Evolutionary conservation across 2,329 filamentous ascomycete genomes (phyloP).

Genomic region (Didymella segeticola): DNA sequence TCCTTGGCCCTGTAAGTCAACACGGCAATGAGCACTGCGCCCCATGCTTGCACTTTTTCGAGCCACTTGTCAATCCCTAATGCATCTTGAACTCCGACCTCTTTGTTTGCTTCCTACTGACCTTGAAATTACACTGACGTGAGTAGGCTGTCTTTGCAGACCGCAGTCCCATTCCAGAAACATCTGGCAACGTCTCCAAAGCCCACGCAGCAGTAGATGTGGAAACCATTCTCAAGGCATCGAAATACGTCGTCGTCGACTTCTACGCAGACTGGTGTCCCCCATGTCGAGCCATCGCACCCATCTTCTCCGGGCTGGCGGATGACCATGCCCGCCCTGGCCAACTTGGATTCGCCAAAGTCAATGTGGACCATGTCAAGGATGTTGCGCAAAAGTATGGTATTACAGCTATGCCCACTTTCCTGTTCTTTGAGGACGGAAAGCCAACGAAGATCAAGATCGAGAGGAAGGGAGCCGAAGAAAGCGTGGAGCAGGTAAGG

Average conservation of each 20-base stretch:
- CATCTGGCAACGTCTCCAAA: constrained; percentile 6
- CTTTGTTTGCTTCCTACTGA: background rate
- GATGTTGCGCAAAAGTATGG: constrained; percentile 55
- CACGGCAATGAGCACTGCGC: background rate
- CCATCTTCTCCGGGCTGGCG: constrained; percentile 58
- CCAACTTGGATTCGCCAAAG: constrained; percentile 59
- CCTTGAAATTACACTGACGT: background rate
- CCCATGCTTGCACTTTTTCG: no score
- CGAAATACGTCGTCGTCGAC: constrained; percentile 12
- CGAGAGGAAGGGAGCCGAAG: constrained; percentile 9
- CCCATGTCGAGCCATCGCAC: constrained; percentile 60
- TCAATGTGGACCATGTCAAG: constrained; percentile 60
- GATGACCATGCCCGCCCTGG: constrained; percentile 51
- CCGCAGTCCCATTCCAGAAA: constrained; percentile 13
- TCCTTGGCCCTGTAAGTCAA: constrained; percentile 10
- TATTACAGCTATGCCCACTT: constrained; percentile 52
- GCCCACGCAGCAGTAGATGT: background rate
- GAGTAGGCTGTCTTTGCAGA: constrained; percentile 13
- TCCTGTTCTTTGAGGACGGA: constrained; percentile 27
- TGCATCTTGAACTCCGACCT: no score
- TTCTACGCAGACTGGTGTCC: constrained; percentile 56
- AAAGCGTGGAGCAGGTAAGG: constrained; percentile 5
- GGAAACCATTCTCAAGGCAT: background rate
- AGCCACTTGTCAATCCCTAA: no score
- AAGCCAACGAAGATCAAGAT: constrained; percentile 21